Conservation (phyloP, 164 flowering plant species). For the Amborella trichopoda region DNA sequence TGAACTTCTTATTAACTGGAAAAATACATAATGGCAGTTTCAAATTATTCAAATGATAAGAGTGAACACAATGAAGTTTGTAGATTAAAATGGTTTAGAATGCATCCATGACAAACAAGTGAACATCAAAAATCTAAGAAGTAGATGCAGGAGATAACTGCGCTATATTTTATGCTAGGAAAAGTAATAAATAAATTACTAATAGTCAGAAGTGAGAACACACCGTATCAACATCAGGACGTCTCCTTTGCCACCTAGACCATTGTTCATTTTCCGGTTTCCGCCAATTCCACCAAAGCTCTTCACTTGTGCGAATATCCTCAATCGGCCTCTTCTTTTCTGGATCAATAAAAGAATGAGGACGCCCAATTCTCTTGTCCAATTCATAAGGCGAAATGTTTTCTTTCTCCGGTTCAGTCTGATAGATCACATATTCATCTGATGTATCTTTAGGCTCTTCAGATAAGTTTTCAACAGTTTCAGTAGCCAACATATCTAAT, state of each 20-base stretch:
- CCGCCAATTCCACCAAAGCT: conserved; percentile 98
- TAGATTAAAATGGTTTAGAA: no score
- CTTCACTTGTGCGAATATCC: conserved; percentile 60
- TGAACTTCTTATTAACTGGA: no score
- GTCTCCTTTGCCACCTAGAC: conserved; percentile 95
- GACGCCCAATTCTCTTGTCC: conserved; percentile 72
- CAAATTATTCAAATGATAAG: no score
- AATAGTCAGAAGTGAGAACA: conserved; percentile 16
- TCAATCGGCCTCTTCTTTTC: conserved; percentile 51
- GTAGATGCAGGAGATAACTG: no score
- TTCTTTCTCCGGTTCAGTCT: conserved; percentile 44
- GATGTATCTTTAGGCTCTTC: conserved; percentile 42
- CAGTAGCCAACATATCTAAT: conserved; percentile 22
- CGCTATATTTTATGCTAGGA: no score
- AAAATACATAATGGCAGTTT: no score
- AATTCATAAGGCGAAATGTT: conserved; percentile 43
- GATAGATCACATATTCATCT: conserved; percentile 69
- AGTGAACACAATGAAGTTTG: no score
- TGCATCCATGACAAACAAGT: no score
- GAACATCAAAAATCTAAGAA: no score
- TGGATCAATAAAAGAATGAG: conserved; percentile 89
- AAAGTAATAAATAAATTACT: neutral
- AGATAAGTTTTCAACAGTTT: conserved; percentile 20
- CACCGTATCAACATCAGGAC: conserved; percentile 89
- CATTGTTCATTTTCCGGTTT: conserved; percentile 77